Percentiles rank a stretch among this genome's conserved stretches.
These are phyloP conservation scores for Candida tammaniensis DNA, from an alignment of 805 yeast genomes.

Conservation along the genomic window DNA sequence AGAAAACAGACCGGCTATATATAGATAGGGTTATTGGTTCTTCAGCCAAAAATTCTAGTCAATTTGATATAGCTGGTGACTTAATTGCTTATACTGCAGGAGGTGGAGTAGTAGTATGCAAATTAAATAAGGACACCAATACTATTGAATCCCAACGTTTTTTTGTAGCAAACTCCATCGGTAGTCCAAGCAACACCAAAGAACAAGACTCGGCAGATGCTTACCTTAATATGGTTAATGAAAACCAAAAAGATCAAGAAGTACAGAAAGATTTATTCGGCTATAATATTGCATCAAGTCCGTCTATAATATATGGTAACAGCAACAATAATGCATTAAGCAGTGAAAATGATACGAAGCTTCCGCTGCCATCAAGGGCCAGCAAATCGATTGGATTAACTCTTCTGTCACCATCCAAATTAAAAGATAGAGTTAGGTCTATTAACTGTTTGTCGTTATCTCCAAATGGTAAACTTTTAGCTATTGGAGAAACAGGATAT, in stretches of 20 bases:
- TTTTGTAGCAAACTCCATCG: constrained; percentile 49
- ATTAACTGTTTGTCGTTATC: constrained; percentile 59
- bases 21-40: constrained; percentile 38
- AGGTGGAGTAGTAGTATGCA: constrained; percentile 56
- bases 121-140: constrained; percentile 18
- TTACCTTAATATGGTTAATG: constrained; percentile 36
- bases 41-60: constrained; percentile 42
- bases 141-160: constrained; percentile 39
- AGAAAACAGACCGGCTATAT: constrained; percentile 7
- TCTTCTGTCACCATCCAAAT: constrained; percentile 17
- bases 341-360: neutral
- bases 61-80: constrained; percentile 38
- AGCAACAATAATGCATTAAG: neutral
- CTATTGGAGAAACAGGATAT: constrained; percentile 71
- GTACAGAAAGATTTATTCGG: constrained; percentile 33
- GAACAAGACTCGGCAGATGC: constrained; percentile 22
- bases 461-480: constrained; percentile 51
- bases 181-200: neutral
- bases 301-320: constrained; percentile 7
- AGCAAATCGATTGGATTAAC: neutral
- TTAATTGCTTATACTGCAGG: constrained; percentile 54
- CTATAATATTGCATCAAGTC: constrained; percentile 18
- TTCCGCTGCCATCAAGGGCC: neutral
- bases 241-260: constrained; percentile 19
- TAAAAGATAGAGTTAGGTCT: constrained; percentile 45